Base-by-base conservation (phyloP, 2,329 filamentous ascomycete species). In the Alternaria burnsii region DNA sequence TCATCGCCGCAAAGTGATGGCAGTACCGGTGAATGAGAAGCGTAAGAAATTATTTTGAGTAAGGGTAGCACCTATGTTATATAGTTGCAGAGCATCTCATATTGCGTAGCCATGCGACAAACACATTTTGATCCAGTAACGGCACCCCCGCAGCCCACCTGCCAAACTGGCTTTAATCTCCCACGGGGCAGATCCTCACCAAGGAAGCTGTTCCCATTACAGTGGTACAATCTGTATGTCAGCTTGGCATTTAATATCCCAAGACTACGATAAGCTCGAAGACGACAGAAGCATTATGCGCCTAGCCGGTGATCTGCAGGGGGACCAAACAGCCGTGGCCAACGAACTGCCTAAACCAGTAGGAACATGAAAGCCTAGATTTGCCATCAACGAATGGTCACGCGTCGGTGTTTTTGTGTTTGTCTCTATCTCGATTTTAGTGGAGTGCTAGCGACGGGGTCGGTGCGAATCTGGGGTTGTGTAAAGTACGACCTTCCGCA, bases 91-190 rank as follows among this genome's bases (percentile, higher is more conserved):
- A 24, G 50, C n/a, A 40, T 24, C 30, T 41, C 44, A 43, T 12
- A 32, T 52, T 14, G 38, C 44, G 42, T 18, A 46, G 41, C 52
- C 44, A 20, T 56, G 53, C 43, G 44, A 26, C 28, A 44, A 28
- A 38, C 36, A 38, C 32, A 34, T 10, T 40, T 38, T 32, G 20
- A 22, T 44, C 47, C 32, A 41, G 48, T 30, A 55, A 53, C 52
- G 40, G 41, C 36, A 41, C 36, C 26, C 51, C 46, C 24, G 12
- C 55, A 58, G 44, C 50, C 43, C 51, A 75, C 71, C 73, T 75
- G 70, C 72, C 73, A 38, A 59, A 69, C 66, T 61, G 34, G 69
- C 67, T 57, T 55, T 70, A 68, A 72, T 58, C 58, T 59, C 55
- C 32, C 26, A 58, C 71, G 69, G 71, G 52, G 63, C 65, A 62